Base-by-base conservation (phyloP, 352 stramenopile species). In the Globisporangium recalcitrans region DNA sequence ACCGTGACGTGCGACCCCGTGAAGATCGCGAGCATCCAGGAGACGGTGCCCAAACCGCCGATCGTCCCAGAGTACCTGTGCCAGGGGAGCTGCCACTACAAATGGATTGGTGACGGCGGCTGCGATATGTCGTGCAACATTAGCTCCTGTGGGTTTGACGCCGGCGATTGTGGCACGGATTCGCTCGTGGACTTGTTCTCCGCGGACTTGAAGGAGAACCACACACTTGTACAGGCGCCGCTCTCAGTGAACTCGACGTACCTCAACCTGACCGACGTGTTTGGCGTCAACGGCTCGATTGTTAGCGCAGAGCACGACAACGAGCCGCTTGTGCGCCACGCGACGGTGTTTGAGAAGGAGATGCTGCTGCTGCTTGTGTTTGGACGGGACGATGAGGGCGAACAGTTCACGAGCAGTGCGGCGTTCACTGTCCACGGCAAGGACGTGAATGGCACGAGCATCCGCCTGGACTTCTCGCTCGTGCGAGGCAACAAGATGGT, bases 111-210 rank as follows among this genome's bases (percentile, higher is more conserved):
- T 19, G 90, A 97, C 67, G 82, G 82, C 14, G 48, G 71, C 1
- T 97, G 88, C 70, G 83, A 97, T 62, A 53, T 67, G 4, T 63
- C 71, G 47, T 97, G 88, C 63, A 95, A 97, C 70, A 71, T 89
- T 6, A 87, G 75, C 22, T 77, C 77, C 16, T 97, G 88, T 63
- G 88, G 80, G 27, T 97, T 88, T 71, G 88, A 97, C 63, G 80
- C 71, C 52, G 87, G 86, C 16, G 88, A 97, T 58, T 96, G 88
- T 58, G 73, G 72, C 61, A 72, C 74, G 9, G 40, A 68, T 19
- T 55, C 73, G 59, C 75, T 77, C 19, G 46, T 65, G 38, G 59
- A 80, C 1, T 64, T 95, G 26, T 73, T 65, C 57, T 78, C 80
- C 6, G 74, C 79, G 0, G 64, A 83, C 14, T 26, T 92, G 1